Percentiles rank a stretch among this genome's conserved stretches.
Evolutionary conservation across 352 stramenopile genomes (phyloP).

Genomic region (Globisporangium uncinulatum): DNA sequence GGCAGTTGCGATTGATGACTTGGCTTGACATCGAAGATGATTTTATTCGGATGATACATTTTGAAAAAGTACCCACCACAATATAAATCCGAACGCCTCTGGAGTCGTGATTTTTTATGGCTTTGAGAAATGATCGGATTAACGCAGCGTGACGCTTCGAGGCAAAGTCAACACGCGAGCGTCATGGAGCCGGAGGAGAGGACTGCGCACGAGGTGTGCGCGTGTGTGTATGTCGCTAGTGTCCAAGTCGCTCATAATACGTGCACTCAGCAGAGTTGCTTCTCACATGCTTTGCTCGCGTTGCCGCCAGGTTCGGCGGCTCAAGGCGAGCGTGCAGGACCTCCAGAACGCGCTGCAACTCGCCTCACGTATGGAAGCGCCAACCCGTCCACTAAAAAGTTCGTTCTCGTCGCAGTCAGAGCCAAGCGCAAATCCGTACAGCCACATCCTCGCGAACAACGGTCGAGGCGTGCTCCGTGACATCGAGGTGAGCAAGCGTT

Average conservation of each 20-base stretch:
- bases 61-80: no score
- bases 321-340: slow-evolving; percentile 31
- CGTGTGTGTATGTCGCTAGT: background rate
- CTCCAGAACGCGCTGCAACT: slow-evolving; percentile 5
- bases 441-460: slow-evolving; percentile 34
- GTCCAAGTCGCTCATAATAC: background rate
- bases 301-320: slow-evolving; percentile 19
- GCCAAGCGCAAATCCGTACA: slow-evolving; percentile 8
- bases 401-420: slow-evolving; percentile 8
- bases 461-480: slow-evolving; percentile 29
- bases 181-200: slow-evolving; percentile 16
- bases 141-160: no score
- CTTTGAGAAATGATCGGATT: no score
- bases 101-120: no score
- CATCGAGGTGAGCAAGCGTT: slow-evolving; percentile 24
- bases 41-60: no score
- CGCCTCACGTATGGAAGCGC: slow-evolving; percentile 8
- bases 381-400: slow-evolving; percentile 8
- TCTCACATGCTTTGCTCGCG: background rate
- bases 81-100: no score
- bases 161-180: no score
- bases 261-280: background rate
- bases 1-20: no score
- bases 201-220: slow-evolving; percentile 13
- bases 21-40: no score